Conservation (phyloP, 306 rosid species). For the Prunus mongolica region DNA sequence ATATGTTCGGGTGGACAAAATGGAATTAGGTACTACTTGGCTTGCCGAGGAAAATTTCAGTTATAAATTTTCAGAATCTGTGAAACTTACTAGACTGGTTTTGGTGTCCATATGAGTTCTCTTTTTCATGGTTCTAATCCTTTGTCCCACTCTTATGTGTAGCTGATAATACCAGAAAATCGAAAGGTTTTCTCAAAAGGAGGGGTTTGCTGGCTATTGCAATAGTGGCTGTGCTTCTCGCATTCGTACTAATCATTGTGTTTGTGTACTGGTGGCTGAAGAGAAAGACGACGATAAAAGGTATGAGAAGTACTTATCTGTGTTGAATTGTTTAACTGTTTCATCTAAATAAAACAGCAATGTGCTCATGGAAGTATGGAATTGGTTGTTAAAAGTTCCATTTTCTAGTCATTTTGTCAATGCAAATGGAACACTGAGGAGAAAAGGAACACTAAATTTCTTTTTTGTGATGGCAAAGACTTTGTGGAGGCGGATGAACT, state of each 20-base stretch:
- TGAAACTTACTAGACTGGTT: not conserved
- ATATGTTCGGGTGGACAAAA: constrained; percentile 37
- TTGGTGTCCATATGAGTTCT: not conserved
- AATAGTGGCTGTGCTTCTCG: not conserved
- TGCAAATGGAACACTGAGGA: not conserved
- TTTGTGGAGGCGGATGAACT: not conserved
- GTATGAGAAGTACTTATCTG: constrained; percentile 6
- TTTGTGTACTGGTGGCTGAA: not conserved
- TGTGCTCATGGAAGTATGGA: too few relatives aligned
- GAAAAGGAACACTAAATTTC: not conserved
- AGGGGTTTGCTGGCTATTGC: not conserved
- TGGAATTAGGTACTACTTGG: constrained; percentile 8
- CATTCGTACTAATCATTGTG: constrained; percentile 1
- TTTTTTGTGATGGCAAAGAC: not conserved
- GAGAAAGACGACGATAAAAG: not conserved
- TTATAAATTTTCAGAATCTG: too few relatives aligned
- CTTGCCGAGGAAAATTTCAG: not conserved
- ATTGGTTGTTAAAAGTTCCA: not conserved
- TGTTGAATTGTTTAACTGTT: not conserved
- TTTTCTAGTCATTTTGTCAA: not conserved
- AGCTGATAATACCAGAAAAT: not conserved
- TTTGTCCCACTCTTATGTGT: not conserved
- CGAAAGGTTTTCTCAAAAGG: not conserved
- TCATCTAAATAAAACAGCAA: too few relatives aligned
- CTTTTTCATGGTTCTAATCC: not conserved